Percentiles rank a stretch among this genome's conserved stretches.
phyloP scores from a whole-genome alignment of 306 rosid genomes.

The Cucurbita moschata region DNA sequence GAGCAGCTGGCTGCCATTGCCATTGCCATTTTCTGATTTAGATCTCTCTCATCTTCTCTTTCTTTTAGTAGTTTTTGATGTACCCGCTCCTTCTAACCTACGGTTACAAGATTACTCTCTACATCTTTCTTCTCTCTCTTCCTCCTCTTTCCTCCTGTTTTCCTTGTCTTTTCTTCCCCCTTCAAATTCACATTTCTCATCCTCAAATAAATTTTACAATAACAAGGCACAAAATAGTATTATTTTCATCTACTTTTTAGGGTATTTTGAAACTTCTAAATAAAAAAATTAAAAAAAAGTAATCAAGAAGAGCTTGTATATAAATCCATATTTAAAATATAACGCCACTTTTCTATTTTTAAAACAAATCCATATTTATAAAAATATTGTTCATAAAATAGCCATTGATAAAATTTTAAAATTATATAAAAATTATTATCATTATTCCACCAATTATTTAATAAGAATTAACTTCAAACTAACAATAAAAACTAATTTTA shows the following conservation, averaged over 20 bases:
- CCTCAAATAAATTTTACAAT: not conserved
- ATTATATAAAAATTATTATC: too few species aligned
- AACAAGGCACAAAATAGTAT: not conserved
- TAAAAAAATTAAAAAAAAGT: too few species aligned
- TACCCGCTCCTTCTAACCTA: conserved; percentile 2
- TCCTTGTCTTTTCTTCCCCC: too few species aligned
- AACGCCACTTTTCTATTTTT: too few species aligned
- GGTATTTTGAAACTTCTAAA: not conserved
- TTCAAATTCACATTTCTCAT: not conserved
- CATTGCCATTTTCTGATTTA: conserved; percentile 1
- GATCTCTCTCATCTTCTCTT: conserved; percentile 4
- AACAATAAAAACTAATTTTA: too few species aligned
- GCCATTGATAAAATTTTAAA: too few species aligned
- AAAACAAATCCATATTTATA: too few species aligned
- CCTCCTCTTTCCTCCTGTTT: not conserved
- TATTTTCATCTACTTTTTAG: not conserved
- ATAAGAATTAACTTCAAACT: too few species aligned
- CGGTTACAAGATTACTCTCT: not conserved
- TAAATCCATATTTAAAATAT: too few species aligned
- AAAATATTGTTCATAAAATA: too few species aligned
- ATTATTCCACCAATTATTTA: too few species aligned
- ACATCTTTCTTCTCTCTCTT: not conserved
- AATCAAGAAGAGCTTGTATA: too few species aligned
- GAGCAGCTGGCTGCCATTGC: conserved; percentile 13
- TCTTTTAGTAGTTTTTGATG: not conserved